These are phyloP conservation scores for Phytophthora megakarya DNA, from an alignment of 352 stramenopile species.

Conservation along the genomic window DNA sequence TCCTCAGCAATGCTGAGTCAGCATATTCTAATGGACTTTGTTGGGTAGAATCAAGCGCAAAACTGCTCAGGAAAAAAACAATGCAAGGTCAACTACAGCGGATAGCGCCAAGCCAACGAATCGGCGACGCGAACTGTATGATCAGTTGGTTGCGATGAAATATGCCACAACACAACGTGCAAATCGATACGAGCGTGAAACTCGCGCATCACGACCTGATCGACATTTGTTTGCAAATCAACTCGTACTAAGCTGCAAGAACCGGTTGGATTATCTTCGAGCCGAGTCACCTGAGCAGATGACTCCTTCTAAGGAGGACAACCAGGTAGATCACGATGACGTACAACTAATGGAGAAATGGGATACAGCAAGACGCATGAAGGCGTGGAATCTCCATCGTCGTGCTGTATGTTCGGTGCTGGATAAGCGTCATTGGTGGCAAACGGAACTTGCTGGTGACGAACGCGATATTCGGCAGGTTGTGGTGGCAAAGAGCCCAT, in stretches of 20 bases:
- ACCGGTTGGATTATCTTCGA: conserved; percentile 44
- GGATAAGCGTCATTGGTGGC: conserved; percentile 50
- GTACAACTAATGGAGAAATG: conserved; percentile 20
- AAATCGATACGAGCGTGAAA: conserved; percentile 15
- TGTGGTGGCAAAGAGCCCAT: conserved; percentile 43
- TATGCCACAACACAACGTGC: conserved; percentile 30
- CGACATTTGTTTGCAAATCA: conserved; percentile 31
- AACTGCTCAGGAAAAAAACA: conserved; percentile 26
- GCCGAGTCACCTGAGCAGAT: conserved; percentile 30
- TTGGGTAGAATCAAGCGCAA: conserved; percentile 32
- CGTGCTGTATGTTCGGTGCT: conserved; percentile 38
- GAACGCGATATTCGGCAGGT: conserved; percentile 54
- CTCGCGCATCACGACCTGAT: conserved; percentile 13
- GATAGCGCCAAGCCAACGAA: conserved; percentile 10
- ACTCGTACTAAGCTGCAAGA: conserved; percentile 45
- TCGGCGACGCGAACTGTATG: conserved; percentile 50
- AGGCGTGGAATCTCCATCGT: conserved; percentile 49
- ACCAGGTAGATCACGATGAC: conserved; percentile 6
- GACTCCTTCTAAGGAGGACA: conserved; percentile 7
- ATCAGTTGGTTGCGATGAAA: conserved; percentile 44
- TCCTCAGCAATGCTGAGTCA: background rate
- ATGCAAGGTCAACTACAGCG: conserved; percentile 2
- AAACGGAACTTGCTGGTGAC: conserved; percentile 53
- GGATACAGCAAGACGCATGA: conserved; percentile 25
- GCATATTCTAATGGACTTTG: background rate